A percentile compares a stretch with the other conserved stretches of the same genome.
phyloP scores from a whole-genome alignment of 768 basidiomycete genomes.

The Hypholoma sublateritium region DNA sequence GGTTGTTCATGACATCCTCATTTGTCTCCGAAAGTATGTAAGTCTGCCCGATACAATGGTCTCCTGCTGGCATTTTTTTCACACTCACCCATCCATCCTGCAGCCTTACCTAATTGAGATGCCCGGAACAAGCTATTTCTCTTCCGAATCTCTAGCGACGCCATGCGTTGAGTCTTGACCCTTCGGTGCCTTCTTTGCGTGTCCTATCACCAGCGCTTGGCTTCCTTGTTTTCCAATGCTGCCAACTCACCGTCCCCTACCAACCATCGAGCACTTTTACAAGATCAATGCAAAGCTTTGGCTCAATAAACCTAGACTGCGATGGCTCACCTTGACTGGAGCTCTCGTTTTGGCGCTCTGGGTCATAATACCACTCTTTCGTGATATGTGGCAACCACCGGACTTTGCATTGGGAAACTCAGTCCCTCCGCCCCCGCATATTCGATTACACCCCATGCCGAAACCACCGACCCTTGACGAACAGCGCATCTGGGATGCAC shows the following conservation, averaged over 20 bases:
- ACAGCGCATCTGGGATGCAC: not conserved
- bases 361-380: not conserved
- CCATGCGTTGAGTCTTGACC: too few species aligned
- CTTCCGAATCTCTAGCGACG: too few species aligned
- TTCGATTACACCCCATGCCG: not conserved
- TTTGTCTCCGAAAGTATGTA: too few species aligned
- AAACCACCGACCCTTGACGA: not conserved
- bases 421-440: not conserved
- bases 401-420: not conserved
- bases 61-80: too few species aligned
- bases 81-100: too few species aligned
- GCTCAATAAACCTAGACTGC: not conserved
- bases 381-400: not conserved
- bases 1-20: too few species aligned
- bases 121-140: too few species aligned
- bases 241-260: conserved; percentile 1
- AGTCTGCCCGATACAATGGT: too few species aligned
- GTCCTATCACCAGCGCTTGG: too few species aligned
- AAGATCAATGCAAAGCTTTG: not conserved
- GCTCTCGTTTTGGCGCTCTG: not conserved
- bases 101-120: too few species aligned
- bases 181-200: too few species aligned
- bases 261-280: not conserved
- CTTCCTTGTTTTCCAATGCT: not conserved
- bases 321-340: not conserved